These are phyloP conservation scores for Fusarium mexicanum DNA, from an alignment of 2,329 filamentous ascomycete species.

Conservation along the genomic window DNA sequence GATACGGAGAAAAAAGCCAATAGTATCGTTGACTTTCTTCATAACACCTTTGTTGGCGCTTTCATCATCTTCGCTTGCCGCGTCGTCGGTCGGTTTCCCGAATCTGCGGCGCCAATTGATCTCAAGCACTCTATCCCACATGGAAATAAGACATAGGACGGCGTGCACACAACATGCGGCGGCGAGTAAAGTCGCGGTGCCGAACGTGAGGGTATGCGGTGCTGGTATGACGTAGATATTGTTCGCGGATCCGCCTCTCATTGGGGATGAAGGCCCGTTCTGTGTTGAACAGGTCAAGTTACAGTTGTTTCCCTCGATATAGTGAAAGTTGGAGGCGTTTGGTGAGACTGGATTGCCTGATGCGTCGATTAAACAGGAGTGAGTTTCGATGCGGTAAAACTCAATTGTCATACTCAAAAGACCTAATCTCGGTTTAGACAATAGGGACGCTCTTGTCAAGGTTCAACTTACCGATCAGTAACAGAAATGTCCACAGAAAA, in stretches of 20 bases:
- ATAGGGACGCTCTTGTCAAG: too few species aligned
- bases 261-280: slow-evolving; percentile 61
- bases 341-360: slow-evolving; percentile 49
- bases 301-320: slow-evolving; percentile 54
- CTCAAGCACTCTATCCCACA: slow-evolving; percentile 71
- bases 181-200: slow-evolving; percentile 67
- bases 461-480: slow-evolving; percentile 62
- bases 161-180: slow-evolving; percentile 73
- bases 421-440: slow-evolving; percentile 48
- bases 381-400: slow-evolving; percentile 65
- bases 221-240: slow-evolving; percentile 71
- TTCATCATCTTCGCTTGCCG: slow-evolving; percentile 50
- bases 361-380: slow-evolving; percentile 54
- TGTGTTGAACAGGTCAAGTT: slow-evolving; percentile 57
- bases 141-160: slow-evolving; percentile 68
- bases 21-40: slow-evolving; percentile 64
- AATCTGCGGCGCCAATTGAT: slow-evolving; percentile 65
- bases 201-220: slow-evolving; percentile 65
- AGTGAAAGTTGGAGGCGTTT: slow-evolving; percentile 54
- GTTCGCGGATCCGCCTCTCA: slow-evolving; percentile 64
- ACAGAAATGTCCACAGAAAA: slow-evolving; percentile 70
- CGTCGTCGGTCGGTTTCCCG: slow-evolving; percentile 6
- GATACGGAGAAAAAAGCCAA: slow-evolving; percentile 63
- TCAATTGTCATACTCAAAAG: slow-evolving; percentile 70
- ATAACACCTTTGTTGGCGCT: slow-evolving; percentile 62